Evolutionary conservation across 306 rosid species (phyloP).

Genomic region (Fagus sylvatica): DNA sequence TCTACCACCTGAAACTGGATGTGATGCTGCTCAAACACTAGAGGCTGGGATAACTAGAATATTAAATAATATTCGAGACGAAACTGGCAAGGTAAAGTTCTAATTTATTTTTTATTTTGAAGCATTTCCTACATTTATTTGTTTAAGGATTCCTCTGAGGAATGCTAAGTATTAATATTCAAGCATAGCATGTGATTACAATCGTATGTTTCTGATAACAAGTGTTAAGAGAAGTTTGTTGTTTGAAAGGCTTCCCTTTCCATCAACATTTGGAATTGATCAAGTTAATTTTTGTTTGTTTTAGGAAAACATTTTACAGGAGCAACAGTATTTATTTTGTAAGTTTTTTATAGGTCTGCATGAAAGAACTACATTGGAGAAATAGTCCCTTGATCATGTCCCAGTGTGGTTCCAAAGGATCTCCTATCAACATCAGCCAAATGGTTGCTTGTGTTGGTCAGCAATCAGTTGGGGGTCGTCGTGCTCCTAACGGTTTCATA

Average conservation of each 20-base stretch:
- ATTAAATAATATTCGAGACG: slow-evolving; percentile 63
- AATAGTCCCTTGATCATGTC: slow-evolving; percentile 98
- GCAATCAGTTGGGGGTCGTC: slow-evolving; percentile 89
- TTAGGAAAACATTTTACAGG: slow-evolving; percentile 1
- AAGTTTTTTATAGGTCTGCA: slow-evolving; percentile 62
- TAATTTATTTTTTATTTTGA: slow-evolving; percentile 7
- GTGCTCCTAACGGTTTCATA: slow-evolving; percentile 90
- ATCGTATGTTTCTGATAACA: not conserved
- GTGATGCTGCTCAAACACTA: slow-evolving; percentile 92
- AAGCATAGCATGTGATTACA: not conserved
- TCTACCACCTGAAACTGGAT: slow-evolving; percentile 72
- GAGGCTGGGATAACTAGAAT: slow-evolving; percentile 61
- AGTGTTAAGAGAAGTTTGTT: not conserved
- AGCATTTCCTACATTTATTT: slow-evolving; percentile 14
- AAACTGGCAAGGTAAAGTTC: slow-evolving; percentile 63
- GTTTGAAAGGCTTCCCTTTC: not conserved
- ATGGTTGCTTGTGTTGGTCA: slow-evolving; percentile 99
- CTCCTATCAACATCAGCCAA: slow-evolving; percentile 87
- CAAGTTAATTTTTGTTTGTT: not conserved
- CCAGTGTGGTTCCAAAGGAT: slow-evolving; percentile 98
- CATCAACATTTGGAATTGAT: not conserved
- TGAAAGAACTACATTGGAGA: slow-evolving; percentile 87
- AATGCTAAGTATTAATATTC: not conserved
- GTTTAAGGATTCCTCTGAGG: not conserved
- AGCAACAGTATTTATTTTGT: slow-evolving; percentile 3